These are phyloP conservation scores for Peronospora belbahrii DNA, from an alignment of 352 stramenopile species.

Conservation along the genomic window DNA sequence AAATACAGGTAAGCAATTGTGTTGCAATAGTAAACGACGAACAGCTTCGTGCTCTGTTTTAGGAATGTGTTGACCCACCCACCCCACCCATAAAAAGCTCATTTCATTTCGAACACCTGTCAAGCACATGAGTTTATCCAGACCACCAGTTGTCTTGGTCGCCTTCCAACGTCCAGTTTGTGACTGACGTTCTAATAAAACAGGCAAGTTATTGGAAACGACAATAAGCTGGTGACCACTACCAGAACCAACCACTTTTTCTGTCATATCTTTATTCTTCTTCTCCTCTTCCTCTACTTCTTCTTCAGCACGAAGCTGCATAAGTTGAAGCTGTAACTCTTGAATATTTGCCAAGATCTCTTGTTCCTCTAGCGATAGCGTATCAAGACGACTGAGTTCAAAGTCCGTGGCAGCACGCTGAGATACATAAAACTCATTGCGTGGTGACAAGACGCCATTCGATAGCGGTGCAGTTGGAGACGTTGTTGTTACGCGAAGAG, in stretches of 20 bases:
- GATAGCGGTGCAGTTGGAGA: slow-evolving; percentile 18
- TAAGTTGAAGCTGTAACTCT: slow-evolving; percentile 83
- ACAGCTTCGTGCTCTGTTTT: slow-evolving; percentile 75
- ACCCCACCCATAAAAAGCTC: slow-evolving; percentile 85
- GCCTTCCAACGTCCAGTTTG: slow-evolving; percentile 78
- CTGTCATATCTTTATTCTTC: slow-evolving; percentile 40
- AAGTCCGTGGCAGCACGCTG: slow-evolving; percentile 57
- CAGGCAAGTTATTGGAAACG: slow-evolving; percentile 81
- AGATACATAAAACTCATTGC: slow-evolving; percentile 74
- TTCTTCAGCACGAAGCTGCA: slow-evolving; percentile 52
- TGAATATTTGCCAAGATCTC: slow-evolving; percentile 87
- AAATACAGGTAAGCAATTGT: slow-evolving; percentile 87
- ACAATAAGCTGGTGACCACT: slow-evolving; percentile 65
- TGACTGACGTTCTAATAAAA: slow-evolving; percentile 62
- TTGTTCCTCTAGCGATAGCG: slow-evolving; percentile 76
- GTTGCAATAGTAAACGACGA: slow-evolving; percentile 63
- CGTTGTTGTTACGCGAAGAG: slow-evolving; percentile 16
- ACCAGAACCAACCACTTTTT: slow-evolving; percentile 5
- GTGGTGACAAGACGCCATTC: slow-evolving; percentile 36
- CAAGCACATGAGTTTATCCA: slow-evolving; percentile 81
- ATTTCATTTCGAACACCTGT: slow-evolving; percentile 57
- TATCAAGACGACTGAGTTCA: slow-evolving; percentile 57
- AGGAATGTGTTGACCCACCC: slow-evolving; percentile 82
- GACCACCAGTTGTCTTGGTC: slow-evolving; percentile 76
- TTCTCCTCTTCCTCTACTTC: neutral